Conservation (phyloP, 129 eudicot species). For the Erigeron canadensis region DNA sequence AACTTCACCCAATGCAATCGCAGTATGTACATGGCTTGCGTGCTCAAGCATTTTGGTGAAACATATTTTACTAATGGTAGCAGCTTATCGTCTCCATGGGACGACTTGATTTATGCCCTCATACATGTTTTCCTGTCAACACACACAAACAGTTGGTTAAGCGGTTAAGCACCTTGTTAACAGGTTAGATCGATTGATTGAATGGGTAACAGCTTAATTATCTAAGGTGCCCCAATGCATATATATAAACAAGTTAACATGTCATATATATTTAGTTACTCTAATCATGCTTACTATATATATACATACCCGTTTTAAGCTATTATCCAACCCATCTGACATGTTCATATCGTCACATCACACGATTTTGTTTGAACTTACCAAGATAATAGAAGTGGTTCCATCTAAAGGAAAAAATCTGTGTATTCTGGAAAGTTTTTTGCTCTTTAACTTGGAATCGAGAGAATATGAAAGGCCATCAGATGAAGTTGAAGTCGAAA, state of each 20-base stretch:
- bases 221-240: background rate
- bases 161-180: background rate
- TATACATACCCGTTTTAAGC: background rate
- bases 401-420: conserved; percentile 18
- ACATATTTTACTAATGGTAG: background rate
- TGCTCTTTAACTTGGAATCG: conserved; percentile 32
- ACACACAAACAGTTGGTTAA: background rate
- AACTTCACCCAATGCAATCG: background rate
- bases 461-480: conserved; percentile 7
- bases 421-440: conserved; percentile 39
- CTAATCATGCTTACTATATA: background rate
- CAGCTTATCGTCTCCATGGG: conserved; percentile 40
- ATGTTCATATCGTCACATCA: background rate
- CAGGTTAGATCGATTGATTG: background rate
- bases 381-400: conserved; percentile 19
- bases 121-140: conserved; percentile 45
- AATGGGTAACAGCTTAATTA: background rate
- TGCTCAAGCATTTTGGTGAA: background rate
- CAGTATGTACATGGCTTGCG: background rate
- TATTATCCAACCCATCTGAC: background rate
- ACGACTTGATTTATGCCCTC: conserved; percentile 52
- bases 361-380: background rate
- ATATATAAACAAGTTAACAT: background rate
- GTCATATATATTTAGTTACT: background rate
- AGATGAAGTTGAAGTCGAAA: conserved; percentile 27